These are phyloP conservation scores for Thozetella sp. DNA, from an alignment of 495 filamentous ascomycete genomes.

Conservation along the genomic window DNA sequence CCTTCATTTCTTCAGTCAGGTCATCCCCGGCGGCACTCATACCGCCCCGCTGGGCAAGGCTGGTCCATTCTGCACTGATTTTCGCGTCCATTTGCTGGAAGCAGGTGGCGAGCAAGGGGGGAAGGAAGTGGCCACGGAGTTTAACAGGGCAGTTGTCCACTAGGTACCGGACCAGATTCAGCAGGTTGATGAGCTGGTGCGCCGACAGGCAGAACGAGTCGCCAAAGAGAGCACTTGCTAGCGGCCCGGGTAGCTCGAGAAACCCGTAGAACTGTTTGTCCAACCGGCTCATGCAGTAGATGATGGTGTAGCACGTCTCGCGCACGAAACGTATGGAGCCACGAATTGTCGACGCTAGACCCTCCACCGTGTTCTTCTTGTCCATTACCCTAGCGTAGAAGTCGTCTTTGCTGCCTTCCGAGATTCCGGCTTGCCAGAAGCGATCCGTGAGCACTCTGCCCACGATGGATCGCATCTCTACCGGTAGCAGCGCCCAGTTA, in stretches of 20 bases:
- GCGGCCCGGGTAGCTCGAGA: conserved; percentile 76
- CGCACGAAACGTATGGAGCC: conserved; percentile 86
- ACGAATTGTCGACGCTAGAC: conserved; percentile 89
- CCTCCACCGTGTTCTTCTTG: conserved; percentile 88
- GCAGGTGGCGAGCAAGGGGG: conserved; percentile 78
- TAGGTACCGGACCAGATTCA: conserved; percentile 82
- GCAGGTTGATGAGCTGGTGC: conserved; percentile 87
- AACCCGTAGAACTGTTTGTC: conserved; percentile 89
- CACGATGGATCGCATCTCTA: conserved; percentile 76
- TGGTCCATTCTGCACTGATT: conserved; percentile 84
- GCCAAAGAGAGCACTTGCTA: conserved; percentile 82
- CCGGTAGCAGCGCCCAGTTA: conserved; percentile 80
- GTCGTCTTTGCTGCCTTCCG: conserved; percentile 88
- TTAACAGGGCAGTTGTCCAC: conserved; percentile 88
- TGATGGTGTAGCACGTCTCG: conserved; percentile 89
- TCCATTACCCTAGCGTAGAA: conserved; percentile 91
- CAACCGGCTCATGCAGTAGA: conserved; percentile 90
- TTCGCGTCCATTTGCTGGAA: conserved; percentile 87
- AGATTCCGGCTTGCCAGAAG: conserved; percentile 99
- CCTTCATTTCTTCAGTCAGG: conserved; percentile 95
- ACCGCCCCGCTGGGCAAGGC: conserved; percentile 57
- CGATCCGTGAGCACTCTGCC: conserved; percentile 87
- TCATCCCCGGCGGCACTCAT: conserved; percentile 61
- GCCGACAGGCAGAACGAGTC: conserved; percentile 84
- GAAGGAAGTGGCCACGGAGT: conserved; percentile 78